Evolutionary conservation across 495 filamentous ascomycete species (phyloP).

Genomic region (Aspergillus carlsbadensis): DNA sequence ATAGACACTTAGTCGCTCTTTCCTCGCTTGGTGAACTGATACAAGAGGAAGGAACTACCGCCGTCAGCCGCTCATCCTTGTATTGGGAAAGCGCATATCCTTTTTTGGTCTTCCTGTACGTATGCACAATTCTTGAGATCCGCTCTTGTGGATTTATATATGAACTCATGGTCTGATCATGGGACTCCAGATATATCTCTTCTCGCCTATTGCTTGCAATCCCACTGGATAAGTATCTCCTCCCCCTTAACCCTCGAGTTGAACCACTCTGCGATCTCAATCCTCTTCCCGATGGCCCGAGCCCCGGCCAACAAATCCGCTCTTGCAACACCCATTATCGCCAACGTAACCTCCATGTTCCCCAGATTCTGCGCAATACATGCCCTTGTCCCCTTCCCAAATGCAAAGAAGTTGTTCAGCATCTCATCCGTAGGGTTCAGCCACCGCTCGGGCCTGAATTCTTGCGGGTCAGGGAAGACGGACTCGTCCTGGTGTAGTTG

Average conservation of each 20-base stretch:
- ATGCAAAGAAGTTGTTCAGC: conserved; percentile 43
- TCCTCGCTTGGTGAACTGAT: too few relatives aligned
- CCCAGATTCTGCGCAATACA: conserved; percentile 54
- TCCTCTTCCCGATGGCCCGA: conserved; percentile 27
- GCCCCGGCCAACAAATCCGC: conserved; percentile 42
- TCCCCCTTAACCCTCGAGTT: conserved; percentile 38
- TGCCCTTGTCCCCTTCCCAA: conserved; percentile 45
- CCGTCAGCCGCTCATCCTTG: too few relatives aligned
- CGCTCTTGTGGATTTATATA: too few relatives aligned
- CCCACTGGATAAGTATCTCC: conserved; percentile 25
- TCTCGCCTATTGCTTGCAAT: neutral
- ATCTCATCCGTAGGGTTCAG: conserved; percentile 35
- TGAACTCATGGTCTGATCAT: too few relatives aligned
- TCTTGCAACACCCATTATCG: conserved; percentile 34
- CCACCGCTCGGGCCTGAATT: conserved; percentile 55
- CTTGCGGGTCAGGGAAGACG: conserved; percentile 41
- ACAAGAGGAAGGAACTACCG: too few relatives aligned
- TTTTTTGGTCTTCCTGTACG: too few relatives aligned
- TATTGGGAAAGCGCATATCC: too few relatives aligned
- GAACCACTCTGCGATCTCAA: conserved; percentile 53
- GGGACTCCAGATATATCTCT: too few relatives aligned
- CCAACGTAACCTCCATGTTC: conserved; percentile 36
- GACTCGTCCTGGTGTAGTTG: conserved; percentile 44
- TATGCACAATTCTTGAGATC: too few relatives aligned
- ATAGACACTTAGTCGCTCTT: too few relatives aligned